Base-by-base conservation (phyloP, 75 land plant species). In the Picea sitchensis region DNA sequence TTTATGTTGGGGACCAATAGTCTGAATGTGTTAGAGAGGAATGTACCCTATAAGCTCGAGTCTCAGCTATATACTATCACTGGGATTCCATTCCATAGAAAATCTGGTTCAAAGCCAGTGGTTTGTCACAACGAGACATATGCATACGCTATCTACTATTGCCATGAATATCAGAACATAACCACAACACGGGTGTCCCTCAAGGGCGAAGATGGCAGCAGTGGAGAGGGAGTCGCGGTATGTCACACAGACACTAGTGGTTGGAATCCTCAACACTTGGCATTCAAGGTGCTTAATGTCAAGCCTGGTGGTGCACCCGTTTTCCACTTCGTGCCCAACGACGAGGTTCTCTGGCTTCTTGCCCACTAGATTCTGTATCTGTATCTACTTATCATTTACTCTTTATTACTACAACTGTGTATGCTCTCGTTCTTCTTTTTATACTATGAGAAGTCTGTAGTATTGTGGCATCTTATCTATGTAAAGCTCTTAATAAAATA, bases 191-290 rank as follows among this genome's bases (percentile, higher is more conserved):
- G 21, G 41, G 84, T 86, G 47, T 36, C 84, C 2, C 13, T 89
- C 81, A 80, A 69, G 76, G 87, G 81, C 21, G 80, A 83, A 0
- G 86, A 87, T 73, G 90, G 88, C 18, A 73, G 73, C 15, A 79
- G 72, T 80, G 88, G 67, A 21, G 79, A 81, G 14, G 88, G 84
- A 1, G 84, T 78, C 38, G 90, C 87, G 20, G 83, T 90, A 20
- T 92, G 94, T 80, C 94, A 92, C 75, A 75, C 59, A n/a, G 90
- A 92, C 59, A 90, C 94, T 7, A 76, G 87, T 4, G 77, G 68
- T 11, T 90, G 94, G 94, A 90, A 88, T 82, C 91, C 90, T 0
- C 81, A 88, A 51, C 90, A 90, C 80, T 30, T 90, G 64, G 87
- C 87, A 18, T 92, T 92, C 71, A 83, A 84, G 51, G 82, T 87